A percentile compares a stretch with the other conserved stretches of the same genome.
Evolutionary conservation across 169 alveolate genomes (phyloP).

Genomic region (Plasmodium blacklocki): DNA sequence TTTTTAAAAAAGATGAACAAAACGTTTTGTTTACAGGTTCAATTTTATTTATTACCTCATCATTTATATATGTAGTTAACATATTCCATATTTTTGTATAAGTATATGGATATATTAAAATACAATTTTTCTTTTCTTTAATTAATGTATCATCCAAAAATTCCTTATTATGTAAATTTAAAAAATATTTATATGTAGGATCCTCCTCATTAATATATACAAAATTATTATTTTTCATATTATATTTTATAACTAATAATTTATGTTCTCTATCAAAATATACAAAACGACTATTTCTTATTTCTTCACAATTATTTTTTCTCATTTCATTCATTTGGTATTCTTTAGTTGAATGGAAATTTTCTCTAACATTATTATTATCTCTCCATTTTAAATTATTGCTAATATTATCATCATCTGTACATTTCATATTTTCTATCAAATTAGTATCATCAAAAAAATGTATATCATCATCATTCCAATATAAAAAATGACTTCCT

Average conservation of each 20-base stretch:
- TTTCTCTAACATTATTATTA: not conserved
- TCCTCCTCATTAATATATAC: constrained; percentile 39
- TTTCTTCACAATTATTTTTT: constrained; percentile 75
- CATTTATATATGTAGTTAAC: constrained; percentile 74
- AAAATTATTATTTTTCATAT: constrained; percentile 39
- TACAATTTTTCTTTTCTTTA: constrained; percentile 40
- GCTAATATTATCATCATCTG: too few relatives aligned
- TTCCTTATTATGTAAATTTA: constrained; percentile 47
- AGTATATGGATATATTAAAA: constrained; percentile 67
- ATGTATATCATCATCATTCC: constrained; percentile 46
- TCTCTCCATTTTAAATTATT: too few relatives aligned
- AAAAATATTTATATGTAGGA: constrained; percentile 57
- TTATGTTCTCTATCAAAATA: constrained; percentile 65
- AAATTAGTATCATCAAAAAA: too few relatives aligned
- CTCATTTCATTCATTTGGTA: constrained; percentile 75
- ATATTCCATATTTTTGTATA: constrained; percentile 72
- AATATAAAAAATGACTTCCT: constrained; percentile 74
- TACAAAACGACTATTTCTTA: constrained; percentile 70
- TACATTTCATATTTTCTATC: too few relatives aligned
- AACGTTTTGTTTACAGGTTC: constrained; percentile 76
- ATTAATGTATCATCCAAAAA: constrained; percentile 48
- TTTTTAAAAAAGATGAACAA: constrained; percentile 69
- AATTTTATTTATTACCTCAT: constrained; percentile 74
- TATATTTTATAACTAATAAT: constrained; percentile 69
- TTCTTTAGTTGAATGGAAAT: constrained; percentile 31